Base-by-base conservation (phyloP, 768 basidiomycete genomes). In the Tylopilus cervinicoccineus region DNA sequence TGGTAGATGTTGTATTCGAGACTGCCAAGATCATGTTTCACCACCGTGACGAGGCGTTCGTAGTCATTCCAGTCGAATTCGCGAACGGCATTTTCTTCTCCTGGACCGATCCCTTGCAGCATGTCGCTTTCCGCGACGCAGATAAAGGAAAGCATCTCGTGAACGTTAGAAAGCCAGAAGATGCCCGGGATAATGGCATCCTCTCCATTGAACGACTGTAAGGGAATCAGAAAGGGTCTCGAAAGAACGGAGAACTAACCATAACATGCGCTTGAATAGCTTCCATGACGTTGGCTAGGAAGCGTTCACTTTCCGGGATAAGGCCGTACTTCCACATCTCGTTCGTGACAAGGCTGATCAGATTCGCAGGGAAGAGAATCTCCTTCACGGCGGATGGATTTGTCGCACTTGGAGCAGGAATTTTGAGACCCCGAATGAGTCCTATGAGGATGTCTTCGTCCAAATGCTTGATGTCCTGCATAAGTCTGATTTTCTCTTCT, bases 271-370 rank as follows among this genome's bases (percentile, higher is more conserved):
- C 78, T 73, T 99, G 96, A 50, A 99, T 88, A 3, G 86, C 88
- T 68, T 97, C 94, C 95, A 98, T 98, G 47, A 98, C 90, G 65
- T 95, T 98, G 29, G 96, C 96, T 49, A 99, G 74, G 80, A 99
- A 98, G 40, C 94, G 79, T 69, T 98, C 96, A 71, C 93, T 95
- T 70, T 99, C 96, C 14, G 84, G 78, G 56, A 98, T 97, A 56
- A 99, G 81, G 41, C 94, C 93, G 61, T 95, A 93, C 70, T 96
- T 97, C 96, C 96, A 98, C 96, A 99, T 99, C 70, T 98, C 96
- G 68, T 99, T 99, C n/a, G 93, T 95, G 56, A 96, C 86, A 39
- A 98, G 73, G 64, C 89, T 92, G 70, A 99, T 98, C 51, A 99
- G 80, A 67, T 98, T 97, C 22, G 96, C 94, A 11, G 96, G 96